Base-by-base conservation (phyloP, 805 yeast species). In the Suhomyces sp. region DNA sequence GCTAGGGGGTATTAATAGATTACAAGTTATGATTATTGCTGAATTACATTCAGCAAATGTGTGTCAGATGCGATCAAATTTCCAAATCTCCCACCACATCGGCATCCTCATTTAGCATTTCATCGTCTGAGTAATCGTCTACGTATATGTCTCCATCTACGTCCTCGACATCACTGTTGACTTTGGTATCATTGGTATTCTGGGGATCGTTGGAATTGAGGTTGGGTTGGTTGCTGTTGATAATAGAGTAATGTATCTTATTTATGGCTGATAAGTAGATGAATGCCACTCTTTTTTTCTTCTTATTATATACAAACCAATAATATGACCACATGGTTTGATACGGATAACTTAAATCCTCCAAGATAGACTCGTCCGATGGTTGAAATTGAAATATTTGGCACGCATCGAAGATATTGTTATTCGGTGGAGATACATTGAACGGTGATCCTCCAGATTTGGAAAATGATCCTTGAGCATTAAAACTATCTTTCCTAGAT, bases 281-380 rank as follows among this genome's bases (percentile, higher is more conserved):
- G 66, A 87, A 93, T 1, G 96, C 90, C 2, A 94, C 98, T 56
- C 98, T 81, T 71, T 93, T 93, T 71, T 87, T 82, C 63, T 89
- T 87, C 70, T 90, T 93, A 72, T 91, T 94, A 71, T 87, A 91
- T 44, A 93, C 83, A 67, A 94, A 94, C 86, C 96, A 93, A 80
- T 89, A 89, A 64, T 85, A 74, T 21, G 87, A 82, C 94, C 94
- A 89, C 73, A 75, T 67, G 2, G 78, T 72, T 58, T 75, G 78
- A 54, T 73, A 73, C 1, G 79, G 79, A 53, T 72, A 69, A 47
- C 71, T 72, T 49, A 75, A 59, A 52, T 87, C 94, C 60, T 86
- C 88, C 47, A 74, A 61, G 41, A 87, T 85, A 7, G 87, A 78
- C 60, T 70, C 77, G 53, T 86, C 84, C 27, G 81, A 79, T 0